Base-by-base conservation (phyloP, 2,329 filamentous ascomycete genomes). In the Apiospora marii region DNA sequence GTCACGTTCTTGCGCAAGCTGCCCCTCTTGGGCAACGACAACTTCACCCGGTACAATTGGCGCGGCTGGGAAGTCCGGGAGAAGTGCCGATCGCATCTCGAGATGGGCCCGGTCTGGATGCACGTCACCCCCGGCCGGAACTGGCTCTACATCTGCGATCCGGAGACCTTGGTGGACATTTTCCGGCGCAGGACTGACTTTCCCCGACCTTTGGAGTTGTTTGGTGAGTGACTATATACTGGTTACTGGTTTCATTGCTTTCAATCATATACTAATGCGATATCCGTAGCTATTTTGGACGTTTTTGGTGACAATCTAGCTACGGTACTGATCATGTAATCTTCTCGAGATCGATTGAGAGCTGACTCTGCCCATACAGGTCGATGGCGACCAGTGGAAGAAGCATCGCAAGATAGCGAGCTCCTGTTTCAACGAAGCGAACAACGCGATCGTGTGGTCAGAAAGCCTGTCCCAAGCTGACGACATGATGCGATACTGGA, bases 401-500 rank as follows among this genome's bases (percentile, higher is more conserved):
- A 72, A 53, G 4, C 78, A 79, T 27, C 77, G 81, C 0, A 77
- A 75, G 69, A 74, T 80, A 2, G 75, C 78, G 0, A 70, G 74
- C 1, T 70, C 48, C 0, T 80, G 74, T 48, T 81, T 82, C 72
- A 80, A 78, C 51, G 79, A 82, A 24, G 74, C 75, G 8, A 80
- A 75, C 53, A 78, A 79, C 69, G 74, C 75, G 5, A 71, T 79
- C 3, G 79, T 79, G 1, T 82, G 81, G 80, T 68, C 48, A 0
- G 80, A 82, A 68, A 74, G 68, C 10, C 19, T 80, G 4, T 14
- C 67, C 1, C 71, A 79, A 1, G 78, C 79, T 1, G 24, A 22
- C 1, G 78, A 79, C n/a, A 80, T 82, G 79, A 67, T 78, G 1
- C 69, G 48, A 0, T 81, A 79, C 70, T 81, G 80, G 80, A 67